Evolutionary conservation across 106 monocot species (phyloP).

Genomic region (Vanilla planifolia): DNA sequence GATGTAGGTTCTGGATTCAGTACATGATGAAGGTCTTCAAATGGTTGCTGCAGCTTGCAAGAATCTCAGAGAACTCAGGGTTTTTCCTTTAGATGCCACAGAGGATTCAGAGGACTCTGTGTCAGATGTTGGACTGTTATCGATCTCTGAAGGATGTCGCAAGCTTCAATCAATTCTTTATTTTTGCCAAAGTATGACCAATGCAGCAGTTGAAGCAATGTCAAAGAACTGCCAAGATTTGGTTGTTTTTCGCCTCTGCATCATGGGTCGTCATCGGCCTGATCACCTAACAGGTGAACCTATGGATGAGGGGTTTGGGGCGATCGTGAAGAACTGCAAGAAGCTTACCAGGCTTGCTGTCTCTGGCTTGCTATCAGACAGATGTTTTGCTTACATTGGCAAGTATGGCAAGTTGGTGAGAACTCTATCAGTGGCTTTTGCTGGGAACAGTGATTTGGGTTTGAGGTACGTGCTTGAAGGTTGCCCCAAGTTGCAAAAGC

Average conservation of each 20-base stretch:
- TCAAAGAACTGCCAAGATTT: slow-evolving; percentile 74
- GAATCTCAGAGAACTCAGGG: slow-evolving; percentile 44
- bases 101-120: slow-evolving; percentile 56
- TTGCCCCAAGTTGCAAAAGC: slow-evolving; percentile 67
- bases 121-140: slow-evolving; percentile 53
- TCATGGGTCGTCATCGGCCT: slow-evolving; percentile 65
- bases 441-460: slow-evolving; percentile 57
- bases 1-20: slow-evolving; percentile 29
- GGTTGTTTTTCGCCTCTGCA: slow-evolving; percentile 73
- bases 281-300: slow-evolving; percentile 59
- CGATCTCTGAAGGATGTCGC: slow-evolving; percentile 74
- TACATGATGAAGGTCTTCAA: slow-evolving; percentile 31
- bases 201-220: slow-evolving; percentile 66
- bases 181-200: slow-evolving; percentile 87
- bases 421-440: slow-evolving; percentile 88
- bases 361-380: slow-evolving; percentile 79
- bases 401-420: slow-evolving; percentile 67
- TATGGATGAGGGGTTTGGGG: slow-evolving; percentile 89
- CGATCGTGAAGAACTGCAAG: slow-evolving; percentile 83
- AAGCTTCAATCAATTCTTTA: slow-evolving; percentile 78
- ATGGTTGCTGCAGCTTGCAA: slow-evolving; percentile 50
- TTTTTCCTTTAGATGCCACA: slow-evolving; percentile 33
- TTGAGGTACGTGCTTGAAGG: slow-evolving; percentile 71
- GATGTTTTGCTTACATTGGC: slow-evolving; percentile 71
- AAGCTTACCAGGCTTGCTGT: slow-evolving; percentile 76